Conservation (phyloP, 345 rosid species). For the Eucalyptus brandiana region DNA sequence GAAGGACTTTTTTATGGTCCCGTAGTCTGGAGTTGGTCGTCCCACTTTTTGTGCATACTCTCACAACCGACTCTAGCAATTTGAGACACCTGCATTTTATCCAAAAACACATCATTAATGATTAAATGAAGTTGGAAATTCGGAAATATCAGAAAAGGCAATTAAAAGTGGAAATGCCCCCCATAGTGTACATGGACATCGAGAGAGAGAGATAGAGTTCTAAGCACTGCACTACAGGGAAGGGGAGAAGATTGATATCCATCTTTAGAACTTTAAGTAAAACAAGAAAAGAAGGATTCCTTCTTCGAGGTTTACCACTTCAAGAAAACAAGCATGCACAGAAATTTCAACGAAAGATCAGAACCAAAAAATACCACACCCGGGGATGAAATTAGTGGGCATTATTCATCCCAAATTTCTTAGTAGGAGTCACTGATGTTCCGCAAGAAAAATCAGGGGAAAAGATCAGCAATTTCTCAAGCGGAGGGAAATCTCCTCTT, state of each 20-base stretch:
- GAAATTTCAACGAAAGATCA: not conserved
- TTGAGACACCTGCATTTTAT: conserved; percentile 47
- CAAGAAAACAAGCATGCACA: not conserved
- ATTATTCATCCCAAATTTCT: not conserved
- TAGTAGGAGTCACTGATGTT: not conserved
- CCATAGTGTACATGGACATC: not conserved
- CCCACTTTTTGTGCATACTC: conserved; percentile 70
- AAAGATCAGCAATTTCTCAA: not conserved
- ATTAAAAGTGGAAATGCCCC: not conserved
- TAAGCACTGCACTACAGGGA: not conserved
- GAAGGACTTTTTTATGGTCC: conserved; percentile 75
- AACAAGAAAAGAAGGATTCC: not conserved
- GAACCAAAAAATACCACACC: not conserved
- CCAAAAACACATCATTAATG: not conserved
- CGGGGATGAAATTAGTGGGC: not conserved
- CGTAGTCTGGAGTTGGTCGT: conserved; percentile 61
- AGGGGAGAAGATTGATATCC: not conserved
- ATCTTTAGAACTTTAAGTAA: not conserved
- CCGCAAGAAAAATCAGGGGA: not conserved
- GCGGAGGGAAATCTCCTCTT: not conserved
- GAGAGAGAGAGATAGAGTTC: not conserved
- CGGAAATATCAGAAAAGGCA: not conserved
- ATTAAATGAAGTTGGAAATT: not conserved
- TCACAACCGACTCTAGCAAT: conserved; percentile 72
- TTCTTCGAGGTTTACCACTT: not conserved